A percentile compares a stretch with the other conserved stretches of the same genome.
Conservation (phyloP, 257 asterid genomes). For the Echium plantagineum region DNA sequence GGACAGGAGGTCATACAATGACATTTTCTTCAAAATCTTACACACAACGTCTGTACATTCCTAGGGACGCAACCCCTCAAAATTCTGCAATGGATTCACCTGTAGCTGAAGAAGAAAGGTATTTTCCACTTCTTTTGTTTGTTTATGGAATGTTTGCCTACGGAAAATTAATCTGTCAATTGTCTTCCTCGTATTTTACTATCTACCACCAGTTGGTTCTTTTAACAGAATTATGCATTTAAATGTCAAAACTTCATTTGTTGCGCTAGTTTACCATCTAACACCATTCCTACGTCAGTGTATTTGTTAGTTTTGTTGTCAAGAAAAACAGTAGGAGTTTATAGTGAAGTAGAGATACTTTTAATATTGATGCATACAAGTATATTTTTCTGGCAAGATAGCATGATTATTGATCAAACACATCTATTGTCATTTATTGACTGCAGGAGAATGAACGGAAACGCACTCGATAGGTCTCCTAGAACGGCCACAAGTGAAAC, state of each 20-base stretch:
- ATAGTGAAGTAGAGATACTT: no score
- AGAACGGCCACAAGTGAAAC: constrained; percentile 20
- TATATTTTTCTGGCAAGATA: no score
- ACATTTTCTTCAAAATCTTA: constrained; percentile 27
- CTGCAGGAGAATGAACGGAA: constrained; percentile 45
- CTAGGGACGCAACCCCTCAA: constrained; percentile 22
- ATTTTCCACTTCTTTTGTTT: neutral
- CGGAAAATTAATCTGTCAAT: no score
- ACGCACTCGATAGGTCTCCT: constrained; percentile 32
- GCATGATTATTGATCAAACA: no score
- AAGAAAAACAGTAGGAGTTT: no score
- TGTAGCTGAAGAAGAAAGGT: constrained; percentile 51
- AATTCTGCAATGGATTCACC: constrained; percentile 22
- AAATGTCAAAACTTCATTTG: no score
- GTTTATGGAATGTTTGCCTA: no score
- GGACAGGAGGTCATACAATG: constrained; percentile 30
- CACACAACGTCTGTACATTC: constrained; percentile 20
- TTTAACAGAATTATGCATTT: no score
- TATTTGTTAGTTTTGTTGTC: no score
- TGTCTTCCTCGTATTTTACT: no score
- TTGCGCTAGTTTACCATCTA: no score
- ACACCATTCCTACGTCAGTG: neutral
- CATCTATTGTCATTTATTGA: neutral
- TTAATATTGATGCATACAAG: no score
- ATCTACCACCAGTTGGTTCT: neutral